Percentiles rank a stretch among this genome's conserved stretches.
These are phyloP conservation scores for Mortierella sp. DNA, from an alignment of 371 early-diverging fungal genomes.

Conservation along the genomic window DNA sequence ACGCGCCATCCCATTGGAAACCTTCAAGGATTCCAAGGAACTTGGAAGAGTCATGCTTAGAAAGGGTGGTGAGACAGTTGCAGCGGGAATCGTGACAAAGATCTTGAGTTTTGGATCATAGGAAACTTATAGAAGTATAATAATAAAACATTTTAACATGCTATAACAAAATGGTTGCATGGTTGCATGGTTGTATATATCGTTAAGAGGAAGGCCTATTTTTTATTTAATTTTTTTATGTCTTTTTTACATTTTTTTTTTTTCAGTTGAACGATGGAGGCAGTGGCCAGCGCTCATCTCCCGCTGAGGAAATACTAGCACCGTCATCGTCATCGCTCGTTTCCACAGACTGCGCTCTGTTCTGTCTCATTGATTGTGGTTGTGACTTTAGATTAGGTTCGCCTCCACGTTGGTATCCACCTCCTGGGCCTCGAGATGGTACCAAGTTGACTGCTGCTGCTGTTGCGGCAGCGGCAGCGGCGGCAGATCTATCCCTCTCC, in stretches of 20 bases:
- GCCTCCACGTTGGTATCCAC: constrained; percentile 27
- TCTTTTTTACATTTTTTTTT: neutral
- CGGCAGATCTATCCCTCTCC: constrained; percentile 4
- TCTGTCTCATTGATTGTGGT: neutral
- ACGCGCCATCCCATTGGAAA: constrained; percentile 86
- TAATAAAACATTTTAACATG: neutral
- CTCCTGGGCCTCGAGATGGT: constrained; percentile 31
- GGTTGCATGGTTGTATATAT: constrained; percentile 1
- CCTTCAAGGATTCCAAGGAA: constrained; percentile 86
- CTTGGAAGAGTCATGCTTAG: constrained; percentile 92
- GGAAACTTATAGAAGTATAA: neutral
- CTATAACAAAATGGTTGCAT: too few species aligned
- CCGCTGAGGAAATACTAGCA: constrained; percentile 26
- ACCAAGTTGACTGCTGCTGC: constrained; percentile 5
- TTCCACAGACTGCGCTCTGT: neutral
- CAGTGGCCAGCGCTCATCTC: constrained; percentile 35
- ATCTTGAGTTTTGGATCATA: constrained; percentile 64
- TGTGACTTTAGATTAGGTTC: neutral
- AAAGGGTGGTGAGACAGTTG: constrained; percentile 87
- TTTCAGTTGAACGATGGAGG: constrained; percentile 35
- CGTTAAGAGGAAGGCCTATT: neutral
- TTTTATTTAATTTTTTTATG: neutral
- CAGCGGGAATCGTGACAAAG: constrained; percentile 89
- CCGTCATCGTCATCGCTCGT: constrained; percentile 14
- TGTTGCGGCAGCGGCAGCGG: neutral